A percentile compares a stretch with the other conserved stretches of the same genome.
Conservation (phyloP, 2,329 filamentous ascomycete species). For the Epichloe festucae region DNA sequence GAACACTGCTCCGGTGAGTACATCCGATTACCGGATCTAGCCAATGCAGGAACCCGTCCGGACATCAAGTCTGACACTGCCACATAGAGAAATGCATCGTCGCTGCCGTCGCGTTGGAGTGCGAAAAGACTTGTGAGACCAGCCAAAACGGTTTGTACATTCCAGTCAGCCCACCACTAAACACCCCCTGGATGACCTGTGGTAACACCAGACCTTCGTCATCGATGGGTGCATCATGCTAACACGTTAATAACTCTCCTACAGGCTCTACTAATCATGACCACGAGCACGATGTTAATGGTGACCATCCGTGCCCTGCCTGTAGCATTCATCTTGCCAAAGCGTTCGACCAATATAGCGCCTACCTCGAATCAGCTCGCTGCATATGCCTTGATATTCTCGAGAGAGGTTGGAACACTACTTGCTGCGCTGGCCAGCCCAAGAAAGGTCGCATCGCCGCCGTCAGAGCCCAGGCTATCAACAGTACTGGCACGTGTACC, state of each 20-base stretch:
- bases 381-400: constrained; percentile 25
- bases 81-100: constrained; percentile 19
- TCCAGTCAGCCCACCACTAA: neutral
- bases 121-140: constrained; percentile 16
- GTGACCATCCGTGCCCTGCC: constrained; percentile 14
- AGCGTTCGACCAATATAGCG: constrained; percentile 22
- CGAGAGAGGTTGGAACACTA: constrained; percentile 13
- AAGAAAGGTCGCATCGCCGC: neutral
- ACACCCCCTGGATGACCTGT: neutral
- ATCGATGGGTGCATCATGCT: neutral
- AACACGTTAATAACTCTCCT: neutral
- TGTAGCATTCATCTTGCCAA: constrained; percentile 19
- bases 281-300: constrained; percentile 16
- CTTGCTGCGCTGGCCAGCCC: constrained; percentile 15
- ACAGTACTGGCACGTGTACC: neutral
- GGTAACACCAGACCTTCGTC: neutral
- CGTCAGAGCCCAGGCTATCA: neutral
- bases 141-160: constrained; percentile 12
- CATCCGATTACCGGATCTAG: neutral
- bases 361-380: constrained; percentile 23
- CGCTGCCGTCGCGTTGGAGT: constrained; percentile 17
- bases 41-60: neutral
- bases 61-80: constrained; percentile 2
- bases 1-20: constrained; percentile 15
- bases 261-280: constrained; percentile 10